Base-by-base conservation (phyloP, 2,329 filamentous ascomycete genomes). In the Coniochaeta sp. region DNA sequence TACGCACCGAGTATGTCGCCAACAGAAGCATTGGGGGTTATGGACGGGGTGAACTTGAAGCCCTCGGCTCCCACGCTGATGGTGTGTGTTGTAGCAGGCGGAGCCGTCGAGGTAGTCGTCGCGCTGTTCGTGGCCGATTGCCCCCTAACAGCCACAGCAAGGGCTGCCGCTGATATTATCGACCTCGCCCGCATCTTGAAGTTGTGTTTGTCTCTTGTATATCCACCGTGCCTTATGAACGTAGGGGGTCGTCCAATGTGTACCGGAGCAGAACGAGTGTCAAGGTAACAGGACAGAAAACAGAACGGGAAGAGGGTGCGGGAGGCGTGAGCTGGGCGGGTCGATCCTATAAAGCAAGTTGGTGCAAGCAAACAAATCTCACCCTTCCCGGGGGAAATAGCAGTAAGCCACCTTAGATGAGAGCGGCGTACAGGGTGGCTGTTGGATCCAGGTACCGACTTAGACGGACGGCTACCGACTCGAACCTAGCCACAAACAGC, bases 1-100 rank as follows among this genome's bases (percentile, higher is more conserved):
- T n/a, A 60, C 65, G 53, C 57, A 75, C 73, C 63, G 40, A 81
- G 68, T 5, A 70, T 66, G 59, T 80, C 76, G 6, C 78, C 77
- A 26, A 75, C 62, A n/a, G 63, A 60, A 2, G 70, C 73, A 10
- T 55, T 67, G 51, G 47, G n/a, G n/a, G 18, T 4, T 13, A 22
- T n/a, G 62, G 51, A 48, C 1, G 73, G 73, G 1, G 52, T 55
- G 48, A 73, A 74, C 49, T 61, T 61, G 54, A 63, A 63, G 9
- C 62, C 63, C 18, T 31, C n/a, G n/a, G 45, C 24, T 13, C 45
- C 45, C 10, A 48, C 45, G 13, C 16, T 2, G n/a, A 48, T 12
- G 24, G 45, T 48, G n/a, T 48, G 45, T 20, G 45, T 48, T 12
- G 45, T 14, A 3, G 22, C 45, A 28, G 45, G 13, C n/a, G n/a